phyloP scores from a whole-genome alignment of 1,139 yeast species.

The Eremothecium coryli region DNA sequence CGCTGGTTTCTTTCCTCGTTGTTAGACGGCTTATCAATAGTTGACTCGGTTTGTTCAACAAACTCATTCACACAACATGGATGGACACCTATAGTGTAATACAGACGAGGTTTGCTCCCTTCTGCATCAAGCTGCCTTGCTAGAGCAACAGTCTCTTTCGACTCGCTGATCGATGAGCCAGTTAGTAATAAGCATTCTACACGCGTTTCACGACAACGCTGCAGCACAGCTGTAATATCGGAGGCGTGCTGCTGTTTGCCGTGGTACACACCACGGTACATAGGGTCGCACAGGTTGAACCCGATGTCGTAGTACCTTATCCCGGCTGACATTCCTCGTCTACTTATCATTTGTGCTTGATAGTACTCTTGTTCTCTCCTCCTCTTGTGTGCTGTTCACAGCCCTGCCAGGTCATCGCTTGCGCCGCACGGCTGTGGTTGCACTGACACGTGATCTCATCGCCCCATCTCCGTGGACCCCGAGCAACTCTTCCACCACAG shows the following conservation, averaged over 20 bases:
- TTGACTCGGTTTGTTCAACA: constrained; percentile 20
- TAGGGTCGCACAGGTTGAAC: constrained; percentile 78
- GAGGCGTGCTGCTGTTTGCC: constrained; percentile 57
- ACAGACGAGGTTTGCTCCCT: constrained; percentile 29
- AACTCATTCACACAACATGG: constrained; percentile 79
- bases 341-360: neutral
- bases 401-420: too few species aligned
- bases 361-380: too few species aligned
- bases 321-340: neutral
- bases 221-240: constrained; percentile 57
- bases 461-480: too few species aligned
- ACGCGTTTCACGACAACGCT: constrained; percentile 55
- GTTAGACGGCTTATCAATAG: constrained; percentile 19
- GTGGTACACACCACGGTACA: constrained; percentile 76
- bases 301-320: constrained; percentile 40
- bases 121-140: constrained; percentile 29
- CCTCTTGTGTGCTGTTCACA: too few species aligned
- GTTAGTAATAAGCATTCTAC: constrained; percentile 71
- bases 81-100: constrained; percentile 85
- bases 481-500: too few species aligned
- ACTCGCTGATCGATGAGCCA: constrained; percentile 67
- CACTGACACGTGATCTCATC: too few species aligned
- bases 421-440: too few species aligned
- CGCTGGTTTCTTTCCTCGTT: constrained; percentile 22
- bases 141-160: constrained; percentile 40